Percentiles rank a stretch among this genome's conserved stretches.
Evolutionary conservation across 2,329 filamentous ascomycete species (phyloP).

Genomic region (Penicillium sp.): DNA sequence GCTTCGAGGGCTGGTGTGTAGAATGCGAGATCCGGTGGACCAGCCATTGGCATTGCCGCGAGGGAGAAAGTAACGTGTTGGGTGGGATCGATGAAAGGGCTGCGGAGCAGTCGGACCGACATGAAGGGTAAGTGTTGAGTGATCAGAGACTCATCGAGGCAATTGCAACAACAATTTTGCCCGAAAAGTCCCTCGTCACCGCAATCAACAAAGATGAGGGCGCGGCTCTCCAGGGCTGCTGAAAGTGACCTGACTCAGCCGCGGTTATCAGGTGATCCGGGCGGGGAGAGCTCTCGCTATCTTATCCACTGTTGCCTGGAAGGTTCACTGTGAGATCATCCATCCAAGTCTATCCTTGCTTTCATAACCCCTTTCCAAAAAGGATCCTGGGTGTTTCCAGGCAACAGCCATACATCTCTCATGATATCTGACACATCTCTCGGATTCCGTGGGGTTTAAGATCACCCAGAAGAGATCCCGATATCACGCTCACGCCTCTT

Average conservation of each 20-base stretch:
- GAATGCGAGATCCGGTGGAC: slow-evolving; percentile 18
- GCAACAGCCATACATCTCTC: slow-evolving; percentile 24
- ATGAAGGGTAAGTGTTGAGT: not conserved
- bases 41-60: slow-evolving; percentile 27
- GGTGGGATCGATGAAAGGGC: not conserved
- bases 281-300: slow-evolving; percentile 26
- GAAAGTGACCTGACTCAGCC: slow-evolving; percentile 10
- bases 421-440: slow-evolving; percentile 11
- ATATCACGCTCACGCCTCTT: slow-evolving; percentile 16
- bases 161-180: not conserved
- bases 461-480: slow-evolving; percentile 20
- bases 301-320: slow-evolving; percentile 37
- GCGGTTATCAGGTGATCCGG: slow-evolving; percentile 18
- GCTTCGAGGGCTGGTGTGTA: slow-evolving; percentile 23
- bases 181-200: not conserved
- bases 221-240: not conserved
- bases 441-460: slow-evolving; percentile 13
- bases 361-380: slow-evolving; percentile 7
- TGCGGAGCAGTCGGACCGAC: slow-evolving; percentile 1
- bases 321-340: slow-evolving; percentile 22
- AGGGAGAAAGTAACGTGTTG: not conserved
- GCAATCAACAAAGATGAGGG: not conserved
- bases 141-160: not conserved
- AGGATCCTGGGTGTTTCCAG: slow-evolving; percentile 16
- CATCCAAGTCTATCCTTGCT: slow-evolving; percentile 15